Evolutionary conservation across 2,329 filamentous ascomycete genomes (phyloP).

Genomic region (Talaromyces sp.): DNA sequence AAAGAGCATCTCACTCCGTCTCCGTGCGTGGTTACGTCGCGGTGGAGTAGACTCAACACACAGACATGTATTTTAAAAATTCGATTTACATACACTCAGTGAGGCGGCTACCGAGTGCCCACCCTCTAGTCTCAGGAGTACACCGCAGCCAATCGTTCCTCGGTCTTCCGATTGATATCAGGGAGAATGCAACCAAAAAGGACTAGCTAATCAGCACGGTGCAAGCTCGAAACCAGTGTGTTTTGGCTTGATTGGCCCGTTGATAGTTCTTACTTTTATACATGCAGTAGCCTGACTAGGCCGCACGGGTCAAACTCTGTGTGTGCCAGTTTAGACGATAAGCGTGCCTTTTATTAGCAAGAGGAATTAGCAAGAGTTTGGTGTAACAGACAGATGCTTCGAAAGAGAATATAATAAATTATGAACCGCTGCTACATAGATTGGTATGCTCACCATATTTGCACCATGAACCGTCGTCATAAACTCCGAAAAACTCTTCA

Average conservation of each 20-base stretch:
- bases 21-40: background rate
- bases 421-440: background rate
- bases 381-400: background rate
- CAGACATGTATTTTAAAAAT: background rate
- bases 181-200: background rate
- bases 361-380: background rate
- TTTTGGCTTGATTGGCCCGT: background rate
- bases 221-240: background rate
- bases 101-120: background rate
- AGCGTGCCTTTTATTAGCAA: background rate
- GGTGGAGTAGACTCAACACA: background rate
- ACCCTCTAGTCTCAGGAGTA: background rate
- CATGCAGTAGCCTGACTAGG: background rate
- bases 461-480: background rate
- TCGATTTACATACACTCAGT: background rate
- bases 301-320: background rate
- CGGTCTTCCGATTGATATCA: background rate
- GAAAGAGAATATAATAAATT: too few relatives aligned
- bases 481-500: background rate
- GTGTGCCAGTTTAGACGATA: background rate
- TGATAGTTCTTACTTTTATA: background rate
- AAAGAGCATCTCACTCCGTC: background rate
- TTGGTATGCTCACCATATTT: background rate
- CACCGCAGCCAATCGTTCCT: background rate
- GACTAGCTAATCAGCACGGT: background rate